Evolutionary conservation across 768 basidiomycete genomes (phyloP).

Genomic region (Termitomyces sp.): DNA sequence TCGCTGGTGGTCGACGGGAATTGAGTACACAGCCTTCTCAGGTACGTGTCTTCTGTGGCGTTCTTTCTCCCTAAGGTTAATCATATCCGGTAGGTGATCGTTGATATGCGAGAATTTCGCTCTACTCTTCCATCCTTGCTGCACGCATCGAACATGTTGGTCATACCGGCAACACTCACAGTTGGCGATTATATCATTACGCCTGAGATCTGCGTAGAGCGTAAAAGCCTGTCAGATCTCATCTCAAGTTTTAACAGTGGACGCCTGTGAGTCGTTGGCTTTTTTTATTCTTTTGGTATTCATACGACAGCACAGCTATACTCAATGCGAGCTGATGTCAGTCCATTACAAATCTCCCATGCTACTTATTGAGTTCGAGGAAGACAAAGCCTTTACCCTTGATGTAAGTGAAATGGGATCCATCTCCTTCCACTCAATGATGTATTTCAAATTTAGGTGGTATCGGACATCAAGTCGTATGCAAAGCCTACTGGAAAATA

Average conservation of each 20-base stretch:
- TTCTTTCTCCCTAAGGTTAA: not conserved
- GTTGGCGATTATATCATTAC: constrained; percentile 96
- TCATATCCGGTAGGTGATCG: constrained; percentile 68
- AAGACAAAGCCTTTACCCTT: constrained; percentile 91
- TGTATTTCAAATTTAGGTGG: constrained; percentile 34
- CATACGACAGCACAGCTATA: constrained; percentile 55
- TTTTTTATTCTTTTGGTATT: not conserved
- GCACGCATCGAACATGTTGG: constrained; percentile 73
- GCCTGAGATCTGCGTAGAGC: constrained; percentile 93
- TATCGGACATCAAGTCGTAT: constrained; percentile 66
- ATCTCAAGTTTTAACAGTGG: constrained; percentile 94
- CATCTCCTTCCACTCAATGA: not conserved
- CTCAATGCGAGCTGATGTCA: constrained; percentile 97
- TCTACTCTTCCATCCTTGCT: constrained; percentile 88
- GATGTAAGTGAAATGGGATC: constrained; percentile 46
- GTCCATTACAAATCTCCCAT: constrained; percentile 93
- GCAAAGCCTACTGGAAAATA: constrained; percentile 59
- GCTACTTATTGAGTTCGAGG: constrained; percentile 94
- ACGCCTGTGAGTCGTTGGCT: constrained; percentile 63
- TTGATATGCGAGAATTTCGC: constrained; percentile 96
- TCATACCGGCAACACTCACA: constrained; percentile 89
- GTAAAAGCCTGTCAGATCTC: constrained; percentile 92
- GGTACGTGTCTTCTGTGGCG: constrained; percentile 30
- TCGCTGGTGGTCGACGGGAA: constrained; percentile 82
- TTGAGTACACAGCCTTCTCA: constrained; percentile 61